Base-by-base conservation (phyloP, 73 alveolate species). In the Tetrahymena thermophila region DNA sequence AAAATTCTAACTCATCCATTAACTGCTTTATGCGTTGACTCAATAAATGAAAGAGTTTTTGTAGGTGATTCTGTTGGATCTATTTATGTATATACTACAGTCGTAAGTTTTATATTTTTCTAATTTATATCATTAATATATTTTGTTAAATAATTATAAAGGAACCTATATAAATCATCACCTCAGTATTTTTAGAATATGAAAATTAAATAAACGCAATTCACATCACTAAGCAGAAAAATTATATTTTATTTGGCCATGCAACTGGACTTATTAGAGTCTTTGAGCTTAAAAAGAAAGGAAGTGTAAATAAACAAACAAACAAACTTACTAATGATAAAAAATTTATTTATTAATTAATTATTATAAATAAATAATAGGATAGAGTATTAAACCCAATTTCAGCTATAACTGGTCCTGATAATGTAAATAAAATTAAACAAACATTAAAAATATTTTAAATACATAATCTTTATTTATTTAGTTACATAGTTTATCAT, bases 241-340 rank as follows among this genome's bases (percentile, higher is more conserved):
- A 71, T 25, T 71, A 71, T 71, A 71, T 71, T 4, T 71, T 71
- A 19, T 71, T 71, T n/a, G 89, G 89, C 2, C 89, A 71, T 71
- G 89, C 89, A 28, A 71, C 89, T 7, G 89, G 89, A 28, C 89
- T 71, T 25, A n/a, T 71, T 25, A n/a, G 89, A 28, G 89, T 71
- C 35, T 71, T 71, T 17, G 89, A 71, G 23, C 89, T 71, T 19
- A 71, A 71, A n/a, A 71, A 71, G 89, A 71, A 71, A 71, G 89
- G 89, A 71, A 71, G 89, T 71, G 89, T 71, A 71, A 71, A n/a
- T n/a, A n/a, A n/a, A n/a, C n/a, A n/a, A n/a, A n/a, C n/a, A 56
- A 42, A 9, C 6, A 42, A 42, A 9, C 11, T 42, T 42, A 42
- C 11, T 56, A 56, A 56, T 4, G 7, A 56, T 19, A 71, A 28